These are phyloP conservation scores for Pseudogymnoascus sp. DNA, from an alignment of 2,329 filamentous ascomycete genomes.

Conservation along the genomic window DNA sequence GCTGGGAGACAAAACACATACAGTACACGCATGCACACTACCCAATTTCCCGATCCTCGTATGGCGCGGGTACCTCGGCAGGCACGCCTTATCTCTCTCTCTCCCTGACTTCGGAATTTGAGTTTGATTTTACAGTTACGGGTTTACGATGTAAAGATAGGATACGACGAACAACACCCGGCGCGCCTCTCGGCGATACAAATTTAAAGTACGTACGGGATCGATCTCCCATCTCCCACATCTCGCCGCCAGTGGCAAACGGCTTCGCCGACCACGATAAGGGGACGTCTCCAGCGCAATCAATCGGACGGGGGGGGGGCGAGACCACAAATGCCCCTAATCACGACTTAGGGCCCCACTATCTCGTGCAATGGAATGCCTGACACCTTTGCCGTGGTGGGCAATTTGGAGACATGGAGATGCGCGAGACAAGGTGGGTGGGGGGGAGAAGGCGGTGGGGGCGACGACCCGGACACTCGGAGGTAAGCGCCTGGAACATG, in stretches of 20 bases:
- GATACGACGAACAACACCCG: too few relatives aligned
- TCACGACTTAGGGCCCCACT: background rate
- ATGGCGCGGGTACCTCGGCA: background rate
- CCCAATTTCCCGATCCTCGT: background rate
- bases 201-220: background rate
- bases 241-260: too few relatives aligned
- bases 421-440: background rate
- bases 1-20: background rate
- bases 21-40: background rate
- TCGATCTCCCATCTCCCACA: too few relatives aligned
- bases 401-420: background rate
- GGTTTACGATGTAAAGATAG: too few relatives aligned
- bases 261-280: too few relatives aligned
- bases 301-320: too few relatives aligned
- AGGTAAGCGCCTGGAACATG: slow-evolving; percentile 1
- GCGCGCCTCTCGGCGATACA: background rate
- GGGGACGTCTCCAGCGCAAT: too few relatives aligned
- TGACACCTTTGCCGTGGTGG: background rate
- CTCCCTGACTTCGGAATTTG: too few relatives aligned
- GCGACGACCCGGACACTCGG: background rate
- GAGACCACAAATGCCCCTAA: too few relatives aligned
- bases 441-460: background rate
- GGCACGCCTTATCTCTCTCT: background rate
- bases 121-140: too few relatives aligned
- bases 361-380: background rate